Base-by-base conservation (phyloP, 2,329 filamentous ascomycete genomes). In the Leptographium lundbergii region DNA sequence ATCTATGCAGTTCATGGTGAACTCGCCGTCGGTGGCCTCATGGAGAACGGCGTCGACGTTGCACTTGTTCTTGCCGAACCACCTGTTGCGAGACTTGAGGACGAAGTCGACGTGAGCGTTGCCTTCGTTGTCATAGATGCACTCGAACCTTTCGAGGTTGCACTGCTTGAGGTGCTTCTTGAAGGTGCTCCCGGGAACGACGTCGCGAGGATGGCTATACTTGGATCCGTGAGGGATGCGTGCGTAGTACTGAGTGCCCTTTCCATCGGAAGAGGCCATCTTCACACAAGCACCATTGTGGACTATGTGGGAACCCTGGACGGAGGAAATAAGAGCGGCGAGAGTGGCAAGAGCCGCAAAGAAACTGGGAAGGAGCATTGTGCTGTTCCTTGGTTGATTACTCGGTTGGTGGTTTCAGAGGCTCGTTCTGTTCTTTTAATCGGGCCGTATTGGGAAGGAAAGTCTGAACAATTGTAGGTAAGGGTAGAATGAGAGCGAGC, bases 81-180 rank as follows among this genome's bases (percentile, higher is more conserved):
- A 24, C 7, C 39, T 10, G 9, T 45, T 42, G 45, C 42, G 42
- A 6, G 55, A 50, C 52, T 50, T 50, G 42, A 59, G 2, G 17
- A 52, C 22, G 24, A 59, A 59, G 24, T 59, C 57, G 7, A 59
- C n/a, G 22, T 59, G 57, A 9, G 53, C 57, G 45, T 59, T 59
- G 39, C 53, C 53, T 17, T 59, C 52, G 1, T 25, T 29, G 29
- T 59, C 57, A 34, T 56, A 56, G 22, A 56, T n/a, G 32, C 45
- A 24, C 2, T 34, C 24, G 32, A 59, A 59, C 19, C 50, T 22
- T 22, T 54, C 32, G 11, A 52, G 5, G 24, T 45, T 27, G 52
- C 57, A 59, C 3, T 5, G 3, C 14, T 56, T 13, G 29, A 59
- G 57, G n/a, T 9, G 6, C 3, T 56, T 45, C 19, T 56, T 27